These are phyloP conservation scores for Thalia dealbata DNA, from an alignment of 176 grass and related monocot species.

Conservation along the genomic window DNA sequence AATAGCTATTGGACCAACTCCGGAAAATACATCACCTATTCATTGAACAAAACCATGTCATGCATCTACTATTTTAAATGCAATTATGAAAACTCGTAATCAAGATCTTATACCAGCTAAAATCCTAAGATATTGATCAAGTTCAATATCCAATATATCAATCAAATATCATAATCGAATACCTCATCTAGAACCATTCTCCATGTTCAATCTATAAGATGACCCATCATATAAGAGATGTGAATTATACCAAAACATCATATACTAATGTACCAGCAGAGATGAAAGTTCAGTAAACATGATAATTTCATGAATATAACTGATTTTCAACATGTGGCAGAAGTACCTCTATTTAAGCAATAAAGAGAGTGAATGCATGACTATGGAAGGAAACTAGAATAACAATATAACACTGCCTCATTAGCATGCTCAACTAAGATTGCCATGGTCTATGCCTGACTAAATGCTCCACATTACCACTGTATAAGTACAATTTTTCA, in stretches of 20 bases:
- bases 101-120: background rate
- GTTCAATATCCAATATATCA: background rate
- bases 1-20: conserved; percentile 83
- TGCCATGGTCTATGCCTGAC: background rate
- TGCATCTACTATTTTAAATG: background rate
- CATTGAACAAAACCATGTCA: conserved; percentile 6
- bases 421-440: background rate
- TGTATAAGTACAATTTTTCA: background rate
- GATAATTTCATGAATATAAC: background rate
- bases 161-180: background rate
- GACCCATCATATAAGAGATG: background rate
- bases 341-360: too few species aligned
- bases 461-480: background rate
- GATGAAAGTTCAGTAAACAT: background rate
- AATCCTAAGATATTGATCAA: background rate
- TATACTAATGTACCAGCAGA: background rate
- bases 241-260: background rate
- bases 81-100: background rate
- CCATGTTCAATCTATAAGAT: too few species aligned
- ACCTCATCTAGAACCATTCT: background rate
- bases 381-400: background rate
- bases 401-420: background rate
- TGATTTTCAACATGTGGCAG: background rate
- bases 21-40: conserved; percentile 82
- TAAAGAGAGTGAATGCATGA: too few species aligned